Percentiles rank a stretch among this genome's conserved stretches.
Conservation (phyloP, 2,329 filamentous ascomycete species). For the Thielaviopsis ethacetica region DNA sequence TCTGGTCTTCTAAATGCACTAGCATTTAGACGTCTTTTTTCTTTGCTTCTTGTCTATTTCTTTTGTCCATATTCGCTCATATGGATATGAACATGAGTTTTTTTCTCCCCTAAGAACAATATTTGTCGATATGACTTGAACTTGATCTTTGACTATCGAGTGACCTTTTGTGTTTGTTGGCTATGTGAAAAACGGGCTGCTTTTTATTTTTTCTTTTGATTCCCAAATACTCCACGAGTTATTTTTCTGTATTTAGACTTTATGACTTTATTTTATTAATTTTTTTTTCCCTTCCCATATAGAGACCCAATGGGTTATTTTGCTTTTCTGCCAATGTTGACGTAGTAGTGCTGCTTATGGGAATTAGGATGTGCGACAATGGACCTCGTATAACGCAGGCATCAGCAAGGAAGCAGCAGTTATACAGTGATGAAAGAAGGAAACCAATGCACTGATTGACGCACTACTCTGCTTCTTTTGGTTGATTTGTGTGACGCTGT, state of each 20-base stretch:
- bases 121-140: neutral
- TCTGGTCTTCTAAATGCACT: constrained; percentile 6
- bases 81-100: neutral
- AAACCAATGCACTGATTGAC: no score
- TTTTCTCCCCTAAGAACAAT: neutral
- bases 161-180: neutral
- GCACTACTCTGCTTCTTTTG: no score
- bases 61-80: neutral
- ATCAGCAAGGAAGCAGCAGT: no score
- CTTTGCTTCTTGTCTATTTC: neutral
- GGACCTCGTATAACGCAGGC: no score
- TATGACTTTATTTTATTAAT: neutral
- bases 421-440: no score
- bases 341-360: no score
- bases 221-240: neutral
- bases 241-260: neutral
- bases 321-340: no score
- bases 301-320: no score
- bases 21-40: neutral
- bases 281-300: neutral
- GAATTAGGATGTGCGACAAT: no score
- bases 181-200: neutral
- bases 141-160: neutral
- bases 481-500: no score
- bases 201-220: neutral